phyloP scores from a whole-genome alignment of 129 eudicot genomes.

The Helianthus annuus region DNA sequence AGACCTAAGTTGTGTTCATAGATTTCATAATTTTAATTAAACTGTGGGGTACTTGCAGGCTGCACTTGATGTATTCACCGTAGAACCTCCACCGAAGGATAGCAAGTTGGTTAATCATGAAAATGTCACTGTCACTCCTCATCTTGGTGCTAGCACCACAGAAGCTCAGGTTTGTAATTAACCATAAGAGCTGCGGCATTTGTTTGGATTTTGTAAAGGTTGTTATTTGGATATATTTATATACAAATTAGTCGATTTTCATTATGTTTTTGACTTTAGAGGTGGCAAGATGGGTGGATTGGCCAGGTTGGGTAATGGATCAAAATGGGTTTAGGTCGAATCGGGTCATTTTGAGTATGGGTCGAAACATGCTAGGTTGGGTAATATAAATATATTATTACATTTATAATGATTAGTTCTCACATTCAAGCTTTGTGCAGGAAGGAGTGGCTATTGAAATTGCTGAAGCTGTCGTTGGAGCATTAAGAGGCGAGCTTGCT shows the following conservation, averaged over 20 bases:
- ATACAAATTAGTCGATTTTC: neutral
- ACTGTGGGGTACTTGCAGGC: conserved; percentile 50
- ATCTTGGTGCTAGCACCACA: conserved; percentile 93
- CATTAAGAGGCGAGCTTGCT: conserved; percentile 70
- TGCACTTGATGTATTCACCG: conserved; percentile 90
- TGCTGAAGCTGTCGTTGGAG: conserved; percentile 42
- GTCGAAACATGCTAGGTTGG: neutral
- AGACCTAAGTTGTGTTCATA: no score
- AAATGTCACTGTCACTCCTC: conserved; percentile 87
- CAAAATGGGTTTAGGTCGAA: neutral
- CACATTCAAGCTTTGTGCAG: conserved; percentile 20
- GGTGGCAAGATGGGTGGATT: conserved; percentile 6
- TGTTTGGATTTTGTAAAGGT: no score
- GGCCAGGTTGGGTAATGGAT: neutral
- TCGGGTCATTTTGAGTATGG: neutral
- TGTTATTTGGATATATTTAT: neutral
- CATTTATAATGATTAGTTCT: no score
- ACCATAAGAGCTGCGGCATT: neutral
- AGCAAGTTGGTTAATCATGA: conserved; percentile 75
- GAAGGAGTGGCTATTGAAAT: conserved; percentile 47
- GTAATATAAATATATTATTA: no score
- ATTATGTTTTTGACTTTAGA: neutral
- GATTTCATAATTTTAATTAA: neutral
- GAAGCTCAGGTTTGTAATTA: conserved; percentile 81
- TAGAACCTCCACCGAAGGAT: conserved; percentile 84